Evolutionary conservation across 768 basidiomycete genomes (phyloP).

Genomic region (Lactarius deliciosus): DNA sequence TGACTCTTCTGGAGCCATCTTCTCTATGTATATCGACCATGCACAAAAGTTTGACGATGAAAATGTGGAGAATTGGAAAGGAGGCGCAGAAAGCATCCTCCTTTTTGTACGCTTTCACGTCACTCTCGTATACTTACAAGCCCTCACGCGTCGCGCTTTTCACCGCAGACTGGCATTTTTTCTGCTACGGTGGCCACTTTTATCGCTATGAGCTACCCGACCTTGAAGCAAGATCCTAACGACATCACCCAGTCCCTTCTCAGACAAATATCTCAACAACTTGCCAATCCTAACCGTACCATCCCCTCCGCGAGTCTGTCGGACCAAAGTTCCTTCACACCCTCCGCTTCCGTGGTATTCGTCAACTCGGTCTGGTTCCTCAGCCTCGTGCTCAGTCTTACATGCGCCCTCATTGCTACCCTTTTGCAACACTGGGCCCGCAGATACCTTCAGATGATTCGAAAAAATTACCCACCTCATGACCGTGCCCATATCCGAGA

Average conservation of each 20-base stretch:
- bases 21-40: background rate
- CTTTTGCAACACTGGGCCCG: conserved; percentile 9
- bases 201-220: background rate
- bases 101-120: background rate
- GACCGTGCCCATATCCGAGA: conserved; percentile 1
- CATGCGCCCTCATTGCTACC: conserved; percentile 1
- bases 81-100: background rate
- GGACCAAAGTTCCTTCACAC: background rate
- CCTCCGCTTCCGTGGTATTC: background rate
- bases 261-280: background rate
- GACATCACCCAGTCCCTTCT: background rate
- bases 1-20: background rate
- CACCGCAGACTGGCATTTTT: background rate
- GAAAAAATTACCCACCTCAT: background rate
- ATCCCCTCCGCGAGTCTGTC: no score
- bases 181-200: background rate
- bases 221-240: background rate
- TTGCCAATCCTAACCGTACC: background rate
- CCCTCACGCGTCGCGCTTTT: background rate
- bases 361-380: conserved; percentile 4
- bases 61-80: background rate
- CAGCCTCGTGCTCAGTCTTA: conserved; percentile 3
- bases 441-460: background rate
- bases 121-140: no score
- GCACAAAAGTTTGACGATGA: background rate